Percentiles rank a stretch among this genome's conserved stretches.
These are phyloP conservation scores for Lantana camara DNA, from an alignment of 257 asterid genomes.

Conservation along the genomic window DNA sequence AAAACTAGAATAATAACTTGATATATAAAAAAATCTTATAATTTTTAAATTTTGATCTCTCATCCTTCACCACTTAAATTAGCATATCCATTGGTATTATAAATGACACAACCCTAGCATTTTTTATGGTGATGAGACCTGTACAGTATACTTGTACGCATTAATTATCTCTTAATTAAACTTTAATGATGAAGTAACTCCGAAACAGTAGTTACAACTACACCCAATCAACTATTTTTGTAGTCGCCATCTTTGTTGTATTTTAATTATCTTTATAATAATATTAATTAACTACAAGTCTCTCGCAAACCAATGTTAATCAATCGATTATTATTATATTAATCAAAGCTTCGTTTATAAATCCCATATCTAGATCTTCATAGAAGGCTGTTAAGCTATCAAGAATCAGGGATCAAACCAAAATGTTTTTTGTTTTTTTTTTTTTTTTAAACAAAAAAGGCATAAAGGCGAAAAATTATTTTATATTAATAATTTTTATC, in stretches of 20 bases:
- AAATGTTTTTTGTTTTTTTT: neutral
- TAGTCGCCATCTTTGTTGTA: constrained; percentile 14
- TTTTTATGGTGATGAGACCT: constrained; percentile 1
- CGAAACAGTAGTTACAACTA: constrained; percentile 38
- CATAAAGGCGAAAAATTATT: constrained; percentile 25
- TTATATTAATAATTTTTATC: constrained; percentile 27
- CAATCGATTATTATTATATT: constrained; percentile 3
- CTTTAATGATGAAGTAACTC: constrained; percentile 7
- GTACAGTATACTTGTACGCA: constrained; percentile 33
- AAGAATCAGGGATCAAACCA: constrained; percentile 30
- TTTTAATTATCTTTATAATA: neutral
- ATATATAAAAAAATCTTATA: too few species aligned
- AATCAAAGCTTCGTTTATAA: constrained; percentile 16
- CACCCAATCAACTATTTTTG: constrained; percentile 15
- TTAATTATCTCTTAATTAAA: constrained; percentile 28
- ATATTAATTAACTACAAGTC: constrained; percentile 15
- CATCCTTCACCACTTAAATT: too few species aligned
- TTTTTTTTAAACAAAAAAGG: neutral
- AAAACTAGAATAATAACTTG: too few species aligned
- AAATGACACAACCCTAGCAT: too few species aligned
- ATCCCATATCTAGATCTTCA: constrained; percentile 35
- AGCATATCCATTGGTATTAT: too few species aligned
- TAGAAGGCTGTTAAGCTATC: constrained; percentile 42
- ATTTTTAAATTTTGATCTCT: too few species aligned
- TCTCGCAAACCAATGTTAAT: constrained; percentile 21